Conservation (phyloP, 352 stramenopile genomes). For the Pythium apleroticum region DNA sequence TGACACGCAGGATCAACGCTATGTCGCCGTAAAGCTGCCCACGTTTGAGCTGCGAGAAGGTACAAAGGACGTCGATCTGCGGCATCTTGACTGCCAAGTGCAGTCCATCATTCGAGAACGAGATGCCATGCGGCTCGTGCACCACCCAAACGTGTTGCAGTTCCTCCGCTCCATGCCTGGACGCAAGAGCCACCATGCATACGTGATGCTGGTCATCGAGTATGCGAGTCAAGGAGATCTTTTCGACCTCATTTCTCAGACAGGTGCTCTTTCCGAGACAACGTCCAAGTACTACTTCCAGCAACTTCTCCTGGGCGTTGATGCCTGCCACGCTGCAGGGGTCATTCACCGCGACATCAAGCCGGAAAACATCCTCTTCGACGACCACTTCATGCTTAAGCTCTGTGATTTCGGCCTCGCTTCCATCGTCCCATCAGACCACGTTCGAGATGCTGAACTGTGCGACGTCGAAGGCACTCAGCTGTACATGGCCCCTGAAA, state of each 20-base stretch:
- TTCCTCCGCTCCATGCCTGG: constrained; percentile 19
- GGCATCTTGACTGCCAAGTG: constrained; percentile 55
- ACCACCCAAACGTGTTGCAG: constrained; percentile 26
- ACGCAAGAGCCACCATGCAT: constrained; percentile 42
- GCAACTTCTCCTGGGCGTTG: constrained; percentile 69
- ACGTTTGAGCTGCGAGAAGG: constrained; percentile 28
- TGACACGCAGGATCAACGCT: constrained; percentile 37
- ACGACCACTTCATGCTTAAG: constrained; percentile 81
- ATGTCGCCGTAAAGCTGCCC: constrained; percentile 64
- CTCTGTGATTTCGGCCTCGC: constrained; percentile 94
- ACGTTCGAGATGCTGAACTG: constrained; percentile 32
- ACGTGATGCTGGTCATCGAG: constrained; percentile 76
- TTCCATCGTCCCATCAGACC: constrained; percentile 37
- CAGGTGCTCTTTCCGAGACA: constrained; percentile 54
- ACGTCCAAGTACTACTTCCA: constrained; percentile 70
- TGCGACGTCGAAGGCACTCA: constrained; percentile 73
- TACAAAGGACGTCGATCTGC: constrained; percentile 34
- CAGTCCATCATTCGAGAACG: constrained; percentile 59
- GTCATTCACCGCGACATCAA: constrained; percentile 90
- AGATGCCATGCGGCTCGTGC: constrained; percentile 48
- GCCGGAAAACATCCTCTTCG: constrained; percentile 90
- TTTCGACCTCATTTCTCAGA: constrained; percentile 81
- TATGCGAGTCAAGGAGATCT: constrained; percentile 78
- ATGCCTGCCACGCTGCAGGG: constrained; percentile 67
- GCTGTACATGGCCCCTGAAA: constrained; percentile 89